phyloP scores from a whole-genome alignment of 2,329 filamentous ascomycete genomes.

The Ophiognomonia clavigignenti-juglandacearum region DNA sequence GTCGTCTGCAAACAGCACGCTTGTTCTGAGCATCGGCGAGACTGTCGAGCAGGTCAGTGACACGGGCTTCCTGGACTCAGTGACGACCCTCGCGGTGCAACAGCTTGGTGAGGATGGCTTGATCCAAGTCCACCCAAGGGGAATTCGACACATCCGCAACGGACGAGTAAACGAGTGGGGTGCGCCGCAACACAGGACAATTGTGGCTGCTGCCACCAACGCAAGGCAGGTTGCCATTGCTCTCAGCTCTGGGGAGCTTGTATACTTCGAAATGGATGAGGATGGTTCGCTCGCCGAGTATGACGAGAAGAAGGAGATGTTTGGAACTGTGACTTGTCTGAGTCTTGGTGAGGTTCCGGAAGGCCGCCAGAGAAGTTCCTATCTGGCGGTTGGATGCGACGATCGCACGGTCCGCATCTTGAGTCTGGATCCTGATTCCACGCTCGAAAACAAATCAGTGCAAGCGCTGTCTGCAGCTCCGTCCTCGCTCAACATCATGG shows the following conservation, averaged over 20 bases:
- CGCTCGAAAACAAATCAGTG: slow-evolving; percentile 88
- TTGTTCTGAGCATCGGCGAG: slow-evolving; percentile 92
- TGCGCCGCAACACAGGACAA: slow-evolving; percentile 87
- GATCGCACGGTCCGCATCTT: slow-evolving; percentile 93
- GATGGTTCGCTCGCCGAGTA: slow-evolving; percentile 91
- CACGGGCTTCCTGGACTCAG: slow-evolving; percentile 83
- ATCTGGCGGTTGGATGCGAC: slow-evolving; percentile 92
- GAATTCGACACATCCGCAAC: slow-evolving; percentile 80
- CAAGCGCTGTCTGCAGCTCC: slow-evolving; percentile 90
- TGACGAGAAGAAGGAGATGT: slow-evolving; percentile 92
- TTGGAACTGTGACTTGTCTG: slow-evolving; percentile 90
- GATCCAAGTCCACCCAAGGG: slow-evolving; percentile 93
- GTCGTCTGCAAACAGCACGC: slow-evolving; percentile 82
- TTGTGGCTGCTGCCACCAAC: slow-evolving; percentile 91
- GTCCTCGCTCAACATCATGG: slow-evolving; percentile 83
- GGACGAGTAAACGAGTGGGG: slow-evolving; percentile 89
- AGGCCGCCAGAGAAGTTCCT: slow-evolving; percentile 82
- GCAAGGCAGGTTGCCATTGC: slow-evolving; percentile 90
- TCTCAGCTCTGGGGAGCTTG: slow-evolving; percentile 91
- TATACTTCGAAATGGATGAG: slow-evolving; percentile 95
- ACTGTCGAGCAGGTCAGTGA: slow-evolving; percentile 95
- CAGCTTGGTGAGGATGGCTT: slow-evolving; percentile 90
- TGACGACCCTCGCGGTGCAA: slow-evolving; percentile 86
- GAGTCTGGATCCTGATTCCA: slow-evolving; percentile 84
- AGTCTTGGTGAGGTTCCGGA: slow-evolving; percentile 90